Evolutionary conservation across 805 yeast species (phyloP), one percentile per base, ranked within the genome.

Genomic region (Yarrowia porcina): DNA sequence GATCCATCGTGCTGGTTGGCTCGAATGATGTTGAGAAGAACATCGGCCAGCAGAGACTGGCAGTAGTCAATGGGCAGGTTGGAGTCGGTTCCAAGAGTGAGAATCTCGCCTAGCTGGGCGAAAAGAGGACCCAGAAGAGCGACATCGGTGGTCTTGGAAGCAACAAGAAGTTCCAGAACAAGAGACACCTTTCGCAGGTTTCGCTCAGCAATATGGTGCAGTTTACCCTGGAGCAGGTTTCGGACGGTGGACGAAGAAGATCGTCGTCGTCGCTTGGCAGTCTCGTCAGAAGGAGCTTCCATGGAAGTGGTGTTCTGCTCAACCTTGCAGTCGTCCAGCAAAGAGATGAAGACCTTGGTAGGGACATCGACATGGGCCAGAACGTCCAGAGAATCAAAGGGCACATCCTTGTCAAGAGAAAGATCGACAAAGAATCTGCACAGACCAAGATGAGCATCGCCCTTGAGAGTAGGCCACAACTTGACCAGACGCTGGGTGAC

Each of bases 1-100:
- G 88, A 78, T 65, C 82, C 82, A 21, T 41, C 33, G 21, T 45
- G 25, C 27, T 89, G 79, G 67, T 88, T 90, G 17, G 84, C 73
- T 65, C 75, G 73, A 11, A 72, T 70, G 21, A 87, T 80, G 66
- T 84, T 82, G 54, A 86, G 80, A 89, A 94, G 87, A 73, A 96
- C 89, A 45, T 89, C 83, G 2, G 97, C 94, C 65, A 94, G 77
- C 0, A 93, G 84, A 73, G 94, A 97, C 75, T 94, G 96, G 0
- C 96, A 87, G 69, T 92, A 93, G 47, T 89, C 78, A 4, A 93
- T 93, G 4, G 99, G 97, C 66, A 94, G 77, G 64, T 90, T 90
- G 41, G 97, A 96, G 72, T 92, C 98, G 66, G 84, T 85, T 45
- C 96, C 97, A 52, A 94, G 79, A 28, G 96, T 68, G 42, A 75